Percentiles rank a stretch among this genome's conserved stretches.
Conservation (phyloP, 768 basidiomycete species). For the Naematelia aurantialba region DNA sequence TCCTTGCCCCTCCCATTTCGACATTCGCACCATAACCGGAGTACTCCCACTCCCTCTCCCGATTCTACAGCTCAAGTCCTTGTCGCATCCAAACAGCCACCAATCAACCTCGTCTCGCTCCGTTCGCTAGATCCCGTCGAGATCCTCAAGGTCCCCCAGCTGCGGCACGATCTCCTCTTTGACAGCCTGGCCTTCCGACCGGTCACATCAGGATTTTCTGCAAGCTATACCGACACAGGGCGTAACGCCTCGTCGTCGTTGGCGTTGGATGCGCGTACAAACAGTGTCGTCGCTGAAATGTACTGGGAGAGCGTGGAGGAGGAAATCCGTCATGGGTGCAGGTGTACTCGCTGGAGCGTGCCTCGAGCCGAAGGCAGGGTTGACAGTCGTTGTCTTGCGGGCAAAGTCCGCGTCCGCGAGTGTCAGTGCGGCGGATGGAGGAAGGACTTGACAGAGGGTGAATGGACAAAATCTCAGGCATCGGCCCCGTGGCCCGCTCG, state of each 20-base stretch:
- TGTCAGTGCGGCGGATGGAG: slow-evolving; percentile 40
- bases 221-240: slow-evolving; percentile 18
- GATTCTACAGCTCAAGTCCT: too few species aligned
- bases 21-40: too few species aligned
- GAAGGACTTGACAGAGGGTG: slow-evolving; percentile 21
- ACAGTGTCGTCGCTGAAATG: slow-evolving; percentile 61
- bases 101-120: slow-evolving; percentile 77
- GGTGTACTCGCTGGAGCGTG: slow-evolving; percentile 47
- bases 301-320: slow-evolving; percentile 80
- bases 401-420: slow-evolving; percentile 7
- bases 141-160: slow-evolving; percentile 83
- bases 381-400: slow-evolving; percentile 3
- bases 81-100: slow-evolving; percentile 55
- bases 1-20: neutral
- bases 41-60: too few species aligned
- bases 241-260: too few species aligned
- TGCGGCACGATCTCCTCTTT: slow-evolving; percentile 87
- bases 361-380: neutral
- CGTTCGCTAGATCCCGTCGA: slow-evolving; percentile 78
- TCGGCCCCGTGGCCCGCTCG: slow-evolving; percentile 26
- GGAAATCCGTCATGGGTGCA: slow-evolving; percentile 73
- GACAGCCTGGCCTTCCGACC: slow-evolving; percentile 56
- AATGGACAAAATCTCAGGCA: slow-evolving; percentile 27
- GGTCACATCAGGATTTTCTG: slow-evolving; percentile 30
- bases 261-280: slow-evolving; percentile 11